Percentiles rank a stretch among this genome's conserved stretches.
phyloP scores from a whole-genome alignment of 352 stramenopile genomes.

The Phytophthora tentaculata region DNA sequence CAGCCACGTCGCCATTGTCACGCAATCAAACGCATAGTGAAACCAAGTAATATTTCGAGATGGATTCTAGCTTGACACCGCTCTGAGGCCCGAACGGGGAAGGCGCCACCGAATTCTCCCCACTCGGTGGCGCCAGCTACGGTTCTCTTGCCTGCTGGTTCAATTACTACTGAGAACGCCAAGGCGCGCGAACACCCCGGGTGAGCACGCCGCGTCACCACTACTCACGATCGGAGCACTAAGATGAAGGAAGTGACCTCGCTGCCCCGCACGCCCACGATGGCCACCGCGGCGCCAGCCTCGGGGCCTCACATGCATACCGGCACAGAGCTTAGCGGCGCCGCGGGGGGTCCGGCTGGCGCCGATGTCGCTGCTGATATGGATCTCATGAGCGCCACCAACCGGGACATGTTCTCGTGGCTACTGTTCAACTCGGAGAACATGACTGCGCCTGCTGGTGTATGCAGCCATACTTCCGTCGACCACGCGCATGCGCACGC shows the following conservation, averaged over 20 bases:
- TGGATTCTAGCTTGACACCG: conserved; percentile 4
- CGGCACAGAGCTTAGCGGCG: conserved; percentile 15
- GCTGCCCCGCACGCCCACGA: conserved; percentile 29
- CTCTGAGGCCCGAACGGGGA: neutral
- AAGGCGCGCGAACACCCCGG: conserved; percentile 19
- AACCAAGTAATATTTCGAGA: conserved; percentile 7
- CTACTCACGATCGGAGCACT: conserved; percentile 12
- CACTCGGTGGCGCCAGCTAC: conserved; percentile 12
- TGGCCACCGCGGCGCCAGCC: conserved; percentile 21
- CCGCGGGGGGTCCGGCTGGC: conserved; percentile 7
- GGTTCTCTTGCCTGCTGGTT: conserved; percentile 12
- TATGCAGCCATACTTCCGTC: conserved; percentile 10
- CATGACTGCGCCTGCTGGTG: conserved; percentile 56
- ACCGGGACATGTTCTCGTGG: conserved; percentile 89
- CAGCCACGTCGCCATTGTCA: conserved; percentile 25
- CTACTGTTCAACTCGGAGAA: conserved; percentile 88
- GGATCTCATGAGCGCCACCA: conserved; percentile 70
- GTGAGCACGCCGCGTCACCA: conserved; percentile 44
- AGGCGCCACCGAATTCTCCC: conserved; percentile 2
- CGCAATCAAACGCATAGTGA: conserved; percentile 20
- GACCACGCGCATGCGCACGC: conserved; percentile 20
- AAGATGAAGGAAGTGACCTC: conserved; percentile 36
- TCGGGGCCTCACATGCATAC: conserved; percentile 15
- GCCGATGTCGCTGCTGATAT: conserved; percentile 59
- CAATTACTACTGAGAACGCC: conserved; percentile 17